Evolutionary conservation across 2,329 filamentous ascomycete genomes (phyloP).

Genomic region (Ophiostoma fasciatum): DNA sequence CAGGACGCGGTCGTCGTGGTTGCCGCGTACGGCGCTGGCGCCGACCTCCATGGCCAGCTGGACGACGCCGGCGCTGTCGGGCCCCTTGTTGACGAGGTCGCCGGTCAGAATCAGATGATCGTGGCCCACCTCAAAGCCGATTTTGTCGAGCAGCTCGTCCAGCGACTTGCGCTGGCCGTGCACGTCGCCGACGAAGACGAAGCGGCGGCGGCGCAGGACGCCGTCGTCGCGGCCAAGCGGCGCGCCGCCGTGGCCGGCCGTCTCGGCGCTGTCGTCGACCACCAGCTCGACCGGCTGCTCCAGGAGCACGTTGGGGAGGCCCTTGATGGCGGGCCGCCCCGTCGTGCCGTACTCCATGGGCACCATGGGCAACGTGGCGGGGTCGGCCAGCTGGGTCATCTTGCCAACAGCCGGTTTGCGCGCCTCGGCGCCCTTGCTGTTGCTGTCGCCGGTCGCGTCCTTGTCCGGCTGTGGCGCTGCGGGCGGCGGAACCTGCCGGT

Average conservation of each 20-base stretch:
- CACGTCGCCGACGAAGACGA: constrained; percentile 81
- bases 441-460: not conserved
- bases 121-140: constrained; percentile 40
- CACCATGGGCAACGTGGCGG: constrained; percentile 1
- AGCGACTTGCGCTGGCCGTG: constrained; percentile 70
- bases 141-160: constrained; percentile 48
- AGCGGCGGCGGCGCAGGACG: constrained; percentile 27
- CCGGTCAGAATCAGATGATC: constrained; percentile 69
- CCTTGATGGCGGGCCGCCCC: constrained; percentile 23
- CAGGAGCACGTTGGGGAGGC: constrained; percentile 15
- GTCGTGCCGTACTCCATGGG: constrained; percentile 21
- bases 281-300: constrained; percentile 18
- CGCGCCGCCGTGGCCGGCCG: constrained; percentile 8
- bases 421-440: not conserved
- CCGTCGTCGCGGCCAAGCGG: constrained; percentile 20
- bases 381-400: not conserved
- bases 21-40: constrained; percentile 76
- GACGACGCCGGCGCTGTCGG: constrained; percentile 66
- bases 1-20: constrained; percentile 83
- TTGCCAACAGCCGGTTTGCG: too few relatives aligned
- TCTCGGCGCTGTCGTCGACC: constrained; percentile 13
- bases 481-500: too few relatives aligned
- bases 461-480: too few relatives aligned
- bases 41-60: constrained; percentile 56
- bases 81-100: constrained; percentile 75